phyloP scores from a whole-genome alignment of 2,329 filamentous ascomycete species.

The Apiospora arundinis region DNA sequence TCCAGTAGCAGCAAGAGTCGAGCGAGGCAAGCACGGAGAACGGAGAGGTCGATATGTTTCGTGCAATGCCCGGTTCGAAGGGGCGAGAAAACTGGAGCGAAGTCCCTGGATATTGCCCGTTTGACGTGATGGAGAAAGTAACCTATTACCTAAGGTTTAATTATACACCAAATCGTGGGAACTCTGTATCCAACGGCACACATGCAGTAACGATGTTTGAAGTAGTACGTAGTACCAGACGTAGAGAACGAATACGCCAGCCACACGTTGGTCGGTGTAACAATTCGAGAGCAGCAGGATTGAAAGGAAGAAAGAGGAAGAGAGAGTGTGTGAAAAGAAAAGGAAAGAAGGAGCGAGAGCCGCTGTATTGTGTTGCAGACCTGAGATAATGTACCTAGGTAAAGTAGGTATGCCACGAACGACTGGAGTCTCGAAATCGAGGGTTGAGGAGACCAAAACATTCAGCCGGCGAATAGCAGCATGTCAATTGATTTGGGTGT shows the following conservation, averaged over 20 bases:
- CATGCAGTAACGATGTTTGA: not conserved
- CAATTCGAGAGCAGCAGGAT: not conserved
- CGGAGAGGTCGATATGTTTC: slow-evolving; percentile 2
- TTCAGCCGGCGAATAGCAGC: slow-evolving; percentile 11
- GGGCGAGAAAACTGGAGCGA: not conserved
- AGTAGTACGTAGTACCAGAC: not conserved
- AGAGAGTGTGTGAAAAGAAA: too few relatives aligned
- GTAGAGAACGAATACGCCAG: not conserved
- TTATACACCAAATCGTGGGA: slow-evolving; percentile 11
- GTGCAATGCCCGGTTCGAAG: not conserved
- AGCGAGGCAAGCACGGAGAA: not conserved
- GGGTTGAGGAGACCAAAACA: not conserved
- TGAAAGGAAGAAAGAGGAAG: not conserved
- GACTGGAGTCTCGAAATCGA: not conserved
- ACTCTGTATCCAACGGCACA: not conserved
- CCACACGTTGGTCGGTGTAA: not conserved
- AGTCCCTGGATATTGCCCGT: slow-evolving; percentile 3
- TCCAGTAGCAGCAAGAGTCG: not conserved
- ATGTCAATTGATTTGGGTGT: slow-evolving; percentile 9
- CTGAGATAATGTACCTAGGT: not conserved
- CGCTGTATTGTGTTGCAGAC: not conserved
- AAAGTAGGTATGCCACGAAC: not conserved
- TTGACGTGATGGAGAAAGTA: slow-evolving; percentile 11
- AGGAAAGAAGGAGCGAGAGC: not conserved
- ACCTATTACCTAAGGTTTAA: slow-evolving; percentile 9